Base-by-base conservation (phyloP, 805 yeast genomes). In the Kodamaea neixiangensis region DNA sequence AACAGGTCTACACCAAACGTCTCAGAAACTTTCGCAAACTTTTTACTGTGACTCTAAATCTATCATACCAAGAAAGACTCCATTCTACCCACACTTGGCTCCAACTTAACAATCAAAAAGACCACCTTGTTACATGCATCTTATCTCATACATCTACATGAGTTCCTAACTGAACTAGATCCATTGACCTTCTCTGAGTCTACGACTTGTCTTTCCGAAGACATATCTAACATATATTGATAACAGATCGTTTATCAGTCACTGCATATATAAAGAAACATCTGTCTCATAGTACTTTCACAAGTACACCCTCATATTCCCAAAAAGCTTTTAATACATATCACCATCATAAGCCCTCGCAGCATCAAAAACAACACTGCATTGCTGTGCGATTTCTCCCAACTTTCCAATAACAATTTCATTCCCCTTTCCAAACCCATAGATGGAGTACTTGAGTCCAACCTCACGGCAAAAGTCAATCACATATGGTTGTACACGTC, bases 381-480 rank as follows among this genome's bases (percentile, higher is more conserved):
- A 93, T 69, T 90, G 97, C 58, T 85, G 79, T 1, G 89, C 93
- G 48, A 90, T 79, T 52, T 88, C 92, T 2, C 79, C 85, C 65
- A 90, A 73, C 57, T 84, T 83, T 37, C 79, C 71, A 54, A 90
- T 78, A 9, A 90, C 93, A 44, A 80, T 78, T 52, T 75, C 79
- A 66, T 90, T 90, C 1, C 97, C 97, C 56, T 80, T 76, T 3
- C 80, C 81, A 66, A 90, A 90, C 5, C 96, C 96, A 64, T 90
- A 91, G 44, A 89, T 89, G 5, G 91, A 83, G 63, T 91, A 90
- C 52, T 80, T 81, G 47, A 90, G 75, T 0, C 96, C 96, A 6
- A 87, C 86, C 19, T 81, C 81, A 40, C 83, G 71, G 67, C 97
- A 89, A 60, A 89, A 90, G 40, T 82, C 81, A 48, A 86, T 75